Evolutionary conservation across 1,284 basidiomycete genomes (phyloP), one percentile per base, ranked within the genome.

Genomic region (Malassezia slooffiae): DNA sequence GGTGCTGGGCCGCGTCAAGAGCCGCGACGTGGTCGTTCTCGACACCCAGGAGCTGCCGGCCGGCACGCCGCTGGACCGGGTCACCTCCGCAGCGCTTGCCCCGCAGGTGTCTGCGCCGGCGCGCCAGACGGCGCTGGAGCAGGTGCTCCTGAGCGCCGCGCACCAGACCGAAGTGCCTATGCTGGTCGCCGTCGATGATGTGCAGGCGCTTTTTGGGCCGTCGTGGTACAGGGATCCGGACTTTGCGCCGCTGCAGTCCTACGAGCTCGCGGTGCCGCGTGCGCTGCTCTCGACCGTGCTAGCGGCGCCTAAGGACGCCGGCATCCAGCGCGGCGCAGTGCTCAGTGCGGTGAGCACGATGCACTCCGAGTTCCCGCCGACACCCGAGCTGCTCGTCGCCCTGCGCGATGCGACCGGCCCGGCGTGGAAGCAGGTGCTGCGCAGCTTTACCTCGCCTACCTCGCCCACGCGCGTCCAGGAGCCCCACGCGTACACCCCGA

Each of bases 141-240:
- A 74, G 0, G 63, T 87, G 5, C 70, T 93, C 60, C 73, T 74
- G 13, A 78, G 80, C 43, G 70, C 95, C 3, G 76, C 78, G 9
- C 67, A 62, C 29, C 89, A 95, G 67, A 79, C 72, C 1, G 68
- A 81, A 75, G 39, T 70, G 74, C 66, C 89, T 0, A 81, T 93
- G 2, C 70, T 95, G 5, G 72, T 91, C 21, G 88, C 86, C 0
- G 72, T 93, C 1, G 90, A 95, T 61, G 85, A 90, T 56, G 79
- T 82, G 58, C 88, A 93, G 65, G 76, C 83, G 0, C 72, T 93
- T 24, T 90, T 85, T 67, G 74, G 77, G 59, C 76, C 75, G 35
- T 78, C 81, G 0, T 68, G 74, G 15, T 95, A 93, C 73, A 78
- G 80, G 30, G 80, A 87, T 47, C 83, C 85, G 1, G 80, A 83